These are phyloP conservation scores for Syzygium syzygioides DNA, from an alignment of 441 rosid genomes.

Conservation along the genomic window DNA sequence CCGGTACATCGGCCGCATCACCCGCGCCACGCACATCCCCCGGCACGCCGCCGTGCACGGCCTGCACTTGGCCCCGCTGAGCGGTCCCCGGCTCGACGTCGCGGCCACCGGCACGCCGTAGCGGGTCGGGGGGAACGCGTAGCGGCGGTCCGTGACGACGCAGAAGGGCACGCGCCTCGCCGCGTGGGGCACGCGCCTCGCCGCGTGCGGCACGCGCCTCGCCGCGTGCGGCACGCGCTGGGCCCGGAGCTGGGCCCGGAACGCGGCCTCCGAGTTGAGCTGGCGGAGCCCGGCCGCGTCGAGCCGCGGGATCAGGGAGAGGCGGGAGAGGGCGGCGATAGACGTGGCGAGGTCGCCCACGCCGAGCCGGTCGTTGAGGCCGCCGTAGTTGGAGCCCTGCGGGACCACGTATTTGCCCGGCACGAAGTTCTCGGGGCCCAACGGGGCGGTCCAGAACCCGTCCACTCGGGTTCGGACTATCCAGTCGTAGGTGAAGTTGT, in stretches of 20 bases:
- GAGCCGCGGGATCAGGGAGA: not conserved
- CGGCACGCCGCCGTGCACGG: slow-evolving; percentile 1
- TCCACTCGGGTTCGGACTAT: slow-evolving; percentile 8
- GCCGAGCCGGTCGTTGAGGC: slow-evolving; percentile 4
- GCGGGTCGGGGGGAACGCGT: not conserved
- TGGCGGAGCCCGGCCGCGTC: not conserved
- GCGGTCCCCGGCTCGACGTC: not conserved
- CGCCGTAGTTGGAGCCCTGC: not conserved
- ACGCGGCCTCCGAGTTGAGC: slow-evolving; percentile 5
- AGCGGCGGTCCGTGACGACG: not conserved
- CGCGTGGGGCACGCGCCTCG: not conserved
- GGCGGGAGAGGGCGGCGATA: slow-evolving; percentile 4
- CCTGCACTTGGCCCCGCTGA: slow-evolving; percentile 8
- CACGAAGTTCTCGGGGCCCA: not conserved
- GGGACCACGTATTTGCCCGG: not conserved
- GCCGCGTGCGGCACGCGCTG: not conserved
- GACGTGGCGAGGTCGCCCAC: not conserved
- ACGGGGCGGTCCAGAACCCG: not conserved
- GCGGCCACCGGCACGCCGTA: slow-evolving; percentile 4
- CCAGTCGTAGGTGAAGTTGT: slow-evolving; percentile 4
- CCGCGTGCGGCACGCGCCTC: not conserved
- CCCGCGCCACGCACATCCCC: slow-evolving; percentile 4
- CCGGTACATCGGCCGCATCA: not conserved
- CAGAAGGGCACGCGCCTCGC: not conserved
- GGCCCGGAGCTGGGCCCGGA: slow-evolving; percentile 2